Base-by-base conservation (phyloP, 306 rosid species). In the Vigna reflexopilosa region DNA sequence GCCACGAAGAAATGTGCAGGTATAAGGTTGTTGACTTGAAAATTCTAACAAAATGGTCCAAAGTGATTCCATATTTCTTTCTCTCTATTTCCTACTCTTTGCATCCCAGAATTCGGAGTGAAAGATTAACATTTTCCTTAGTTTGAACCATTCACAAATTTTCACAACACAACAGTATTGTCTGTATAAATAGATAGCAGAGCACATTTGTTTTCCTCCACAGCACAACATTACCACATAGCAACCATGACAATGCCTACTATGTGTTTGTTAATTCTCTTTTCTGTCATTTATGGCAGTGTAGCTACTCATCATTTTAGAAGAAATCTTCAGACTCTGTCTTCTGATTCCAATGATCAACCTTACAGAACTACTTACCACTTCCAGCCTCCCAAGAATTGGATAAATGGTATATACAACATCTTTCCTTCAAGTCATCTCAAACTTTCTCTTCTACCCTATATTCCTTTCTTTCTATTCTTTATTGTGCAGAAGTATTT, bases 281-380 rank as follows among this genome's bases (percentile, higher is more conserved):
- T 81, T 57, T 77, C 69, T 71, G 6, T 89, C 36, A 45, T 81
- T 19, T 63, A 80, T 62, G 34, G 63, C 65, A 76, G 47, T 77
- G 77, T 26, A 81, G 96, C 97, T 45, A 81, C 87, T 16, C 93
- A 90, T 83, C 79, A 83, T 52, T 88, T 90, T 77, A 64, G 88
- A 13, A 42, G 47, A 42, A 42, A 42, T 42, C 47, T 42, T 42
- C 47, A 42, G 8, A 72, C 59, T 47, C 47, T 73, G 1, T 78
- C 85, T 16, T 28, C 84, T 36, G 47, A 75, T 72, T 69, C 91
- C 28, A 5, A 77, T 24, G 20, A 77, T 56, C 88, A 92, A 42
- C 97, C 98, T 52, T 89, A 89, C 17, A 94, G 97, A 94, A 92
- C 98, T 63, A 80, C 88, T 70, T 92, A 89, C 65, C 98, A 92